phyloP scores from a whole-genome alignment of 371 early-diverging fungal species.

The Fennellomyces sp. region DNA sequence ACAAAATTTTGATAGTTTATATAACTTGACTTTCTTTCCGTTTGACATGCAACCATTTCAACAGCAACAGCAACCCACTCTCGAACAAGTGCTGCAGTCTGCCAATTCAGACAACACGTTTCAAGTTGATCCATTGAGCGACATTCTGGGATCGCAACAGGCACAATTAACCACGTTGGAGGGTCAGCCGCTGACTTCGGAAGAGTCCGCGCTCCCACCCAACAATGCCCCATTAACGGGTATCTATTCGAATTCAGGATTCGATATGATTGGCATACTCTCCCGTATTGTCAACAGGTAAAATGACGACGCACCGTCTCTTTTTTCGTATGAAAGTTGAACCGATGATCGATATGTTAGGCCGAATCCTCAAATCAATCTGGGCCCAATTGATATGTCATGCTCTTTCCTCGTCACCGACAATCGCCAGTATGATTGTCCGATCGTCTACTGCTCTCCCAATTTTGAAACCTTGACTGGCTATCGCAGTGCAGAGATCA shows the following conservation, averaged over 20 bases:
- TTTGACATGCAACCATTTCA: too few species aligned
- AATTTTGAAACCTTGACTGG: constrained; percentile 72
- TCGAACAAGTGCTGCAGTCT: too few species aligned
- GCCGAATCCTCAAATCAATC: constrained; percentile 62
- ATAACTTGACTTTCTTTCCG: too few species aligned
- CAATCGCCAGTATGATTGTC: constrained; percentile 52
- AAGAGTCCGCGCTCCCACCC: too few species aligned
- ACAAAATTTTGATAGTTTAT: too few species aligned
- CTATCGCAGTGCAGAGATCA: constrained; percentile 55
- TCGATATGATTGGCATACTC: constrained; percentile 65
- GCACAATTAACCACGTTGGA: too few species aligned
- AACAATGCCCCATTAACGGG: constrained; percentile 22
- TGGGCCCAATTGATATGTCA: constrained; percentile 74
- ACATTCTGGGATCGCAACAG: too few species aligned
- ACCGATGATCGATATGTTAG: constrained; percentile 9
- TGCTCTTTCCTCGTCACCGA: constrained; percentile 65
- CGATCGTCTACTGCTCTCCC: constrained; percentile 70
- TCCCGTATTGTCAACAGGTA: constrained; percentile 39
- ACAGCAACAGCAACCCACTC: too few species aligned
- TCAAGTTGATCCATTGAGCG: too few species aligned
- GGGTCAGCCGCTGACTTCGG: too few species aligned
- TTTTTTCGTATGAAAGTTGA: not conserved
- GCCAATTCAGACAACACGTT: too few species aligned
- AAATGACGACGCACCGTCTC: not conserved
- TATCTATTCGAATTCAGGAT: constrained; percentile 58